phyloP scores from a whole-genome alignment of 352 stramenopile genomes.

The Phytophthora cryptogea region DNA sequence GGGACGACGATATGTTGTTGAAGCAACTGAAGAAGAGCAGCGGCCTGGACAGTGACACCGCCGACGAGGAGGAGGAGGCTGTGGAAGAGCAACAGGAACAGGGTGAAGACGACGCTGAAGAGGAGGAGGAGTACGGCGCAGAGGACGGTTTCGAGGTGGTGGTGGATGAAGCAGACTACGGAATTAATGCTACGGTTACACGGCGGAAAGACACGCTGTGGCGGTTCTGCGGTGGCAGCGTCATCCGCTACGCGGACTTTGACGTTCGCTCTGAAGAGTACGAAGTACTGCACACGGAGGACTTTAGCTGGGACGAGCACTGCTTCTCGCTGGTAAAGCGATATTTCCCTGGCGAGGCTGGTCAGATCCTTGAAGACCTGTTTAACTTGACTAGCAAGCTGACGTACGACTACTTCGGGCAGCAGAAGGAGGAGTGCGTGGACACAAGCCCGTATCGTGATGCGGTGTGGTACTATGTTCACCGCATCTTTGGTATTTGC shows the following conservation, averaged over 20 bases:
- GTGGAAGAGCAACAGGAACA: constrained; percentile 31
- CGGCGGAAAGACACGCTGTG: constrained; percentile 73
- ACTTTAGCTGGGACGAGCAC: constrained; percentile 91
- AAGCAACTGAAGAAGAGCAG: constrained; percentile 68
- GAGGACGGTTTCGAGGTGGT: constrained; percentile 58
- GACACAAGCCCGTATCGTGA: constrained; percentile 84
- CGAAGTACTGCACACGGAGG: constrained; percentile 84
- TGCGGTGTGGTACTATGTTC: constrained; percentile 89
- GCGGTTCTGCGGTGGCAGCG: constrained; percentile 81
- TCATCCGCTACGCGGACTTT: constrained; percentile 86
- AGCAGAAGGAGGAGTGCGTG: constrained; percentile 57
- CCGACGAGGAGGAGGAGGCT: constrained; percentile 55
- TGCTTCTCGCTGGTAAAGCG: constrained; percentile 86
- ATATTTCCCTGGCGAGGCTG: constrained; percentile 82
- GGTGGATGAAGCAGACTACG: constrained; percentile 55
- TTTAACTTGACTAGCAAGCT: constrained; percentile 89
- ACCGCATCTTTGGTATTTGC: constrained; percentile 89
- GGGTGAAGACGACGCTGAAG: constrained; percentile 30
- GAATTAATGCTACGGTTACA: constrained; percentile 34
- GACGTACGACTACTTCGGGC: constrained; percentile 80
- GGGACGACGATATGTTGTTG: constrained; percentile 71
- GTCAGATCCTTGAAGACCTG: constrained; percentile 84
- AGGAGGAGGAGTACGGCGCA: constrained; percentile 35
- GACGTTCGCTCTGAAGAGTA: constrained; percentile 84
- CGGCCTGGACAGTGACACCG: constrained; percentile 63